Percentiles rank a stretch among this genome's conserved stretches.
Evolutionary conservation across 305 asterid species (phyloP).

Genomic region (Fraxinus albicans): DNA sequence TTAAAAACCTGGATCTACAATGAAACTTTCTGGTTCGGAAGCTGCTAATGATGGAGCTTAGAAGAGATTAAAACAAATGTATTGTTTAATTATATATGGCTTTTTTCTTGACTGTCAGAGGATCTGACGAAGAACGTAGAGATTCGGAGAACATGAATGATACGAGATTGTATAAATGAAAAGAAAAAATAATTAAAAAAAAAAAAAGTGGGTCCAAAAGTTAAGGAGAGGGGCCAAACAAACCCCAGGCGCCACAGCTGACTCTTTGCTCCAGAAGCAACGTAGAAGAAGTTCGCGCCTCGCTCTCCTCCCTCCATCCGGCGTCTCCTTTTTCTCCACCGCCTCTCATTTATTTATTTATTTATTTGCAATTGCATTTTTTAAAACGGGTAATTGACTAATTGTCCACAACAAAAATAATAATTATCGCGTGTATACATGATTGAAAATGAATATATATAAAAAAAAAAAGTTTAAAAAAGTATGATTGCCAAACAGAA

Average conservation of each 20-base stretch:
- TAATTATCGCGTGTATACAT: no score
- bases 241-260: slow-evolving; percentile 24
- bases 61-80: neutral
- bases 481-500: no score
- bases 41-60: neutral
- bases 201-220: neutral
- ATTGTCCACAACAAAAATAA: neutral
- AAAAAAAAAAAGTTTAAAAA: no score
- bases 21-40: neutral
- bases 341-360: neutral
- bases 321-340: neutral
- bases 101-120: neutral
- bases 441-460: no score
- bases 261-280: neutral
- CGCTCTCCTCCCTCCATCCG: neutral
- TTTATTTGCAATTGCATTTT: neutral
- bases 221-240: slow-evolving; percentile 9
- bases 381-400: neutral
- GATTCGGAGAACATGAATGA: neutral
- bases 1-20: neutral
- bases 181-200: neutral
- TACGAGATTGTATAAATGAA: neutral
- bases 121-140: neutral
- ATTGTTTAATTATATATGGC: neutral
- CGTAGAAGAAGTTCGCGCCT: neutral